Evolutionary conservation across 345 rosid genomes (phyloP), one percentile per base, ranked within the genome.

Genomic region (Citrus reticulata): DNA sequence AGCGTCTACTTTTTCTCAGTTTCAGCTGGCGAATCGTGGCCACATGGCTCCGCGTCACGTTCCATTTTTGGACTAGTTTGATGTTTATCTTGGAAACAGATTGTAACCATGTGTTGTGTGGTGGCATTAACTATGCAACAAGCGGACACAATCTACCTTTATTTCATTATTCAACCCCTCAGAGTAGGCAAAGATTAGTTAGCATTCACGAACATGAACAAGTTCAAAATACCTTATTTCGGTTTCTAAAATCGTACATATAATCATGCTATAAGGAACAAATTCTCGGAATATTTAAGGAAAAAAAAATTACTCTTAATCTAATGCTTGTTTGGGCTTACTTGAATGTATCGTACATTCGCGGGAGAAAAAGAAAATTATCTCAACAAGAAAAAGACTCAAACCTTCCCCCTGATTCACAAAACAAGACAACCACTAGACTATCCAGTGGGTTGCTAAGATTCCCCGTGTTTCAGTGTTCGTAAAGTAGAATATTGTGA

Each of bases 21-120:
- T 42, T 42, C 14, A 10, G 49, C 61, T 0, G 6, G 13, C n/a
- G 58, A 34, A 22, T 35, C 6, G 13, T 57, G 76, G 51, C 75
- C 76, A 34, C 76, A 57, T 19, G 54, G 55, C 6, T 37, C 76
- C 67, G 39, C 2, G 76, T 73, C 76, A 73, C n/a, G 2, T 22
- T 73, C 76, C 76, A 57, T 13, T 59, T 32, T 9, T 10, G 24
- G 9, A 5, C 14, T 9, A 63, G 10, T 35, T 59, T 73, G 76
- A 35, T 35, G 29, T 73, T 73, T 73, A 59, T 73, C 76, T 32
- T 20, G 5, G 49, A 14, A 35, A 66, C 7, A 2, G 34, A 10
- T 6, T 19, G 32, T 5, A 25, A 24, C 72, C 57, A 68, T 40
- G 25, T 1, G 27, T 10, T 37, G n/a, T 22, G n/a, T 46, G 34